Evolutionary conservation across 768 basidiomycete species (phyloP), one percentile per base, ranked within the genome.

Genomic region (Leccinum aurantiacum): DNA sequence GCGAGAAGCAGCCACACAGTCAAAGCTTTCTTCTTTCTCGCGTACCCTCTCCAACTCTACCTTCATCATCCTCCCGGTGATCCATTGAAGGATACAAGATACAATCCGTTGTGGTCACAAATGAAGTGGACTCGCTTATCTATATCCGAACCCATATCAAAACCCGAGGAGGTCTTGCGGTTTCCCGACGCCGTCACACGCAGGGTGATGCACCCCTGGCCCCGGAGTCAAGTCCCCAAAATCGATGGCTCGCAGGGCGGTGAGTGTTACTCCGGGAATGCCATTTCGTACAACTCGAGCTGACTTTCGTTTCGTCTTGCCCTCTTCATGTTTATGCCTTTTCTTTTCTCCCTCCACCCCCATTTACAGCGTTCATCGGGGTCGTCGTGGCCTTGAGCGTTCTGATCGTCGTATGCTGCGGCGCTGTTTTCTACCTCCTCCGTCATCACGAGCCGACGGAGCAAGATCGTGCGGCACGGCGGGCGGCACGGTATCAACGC

Each of bases 371-470:
- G 11, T 90, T 90, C 74, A 80, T 89, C 63, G 84, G 74, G 4
- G 73, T 90, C 41, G 77, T 90, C 44, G 81, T 88, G 38, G 70
- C 76, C 49, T 78, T 90, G 46, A 75, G 77, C 58, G 62, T 82
- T 58, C 74, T 90, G 56, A 82, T 89, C 69, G 63, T 86, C 59
- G 66, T 76, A 31, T 80, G 82, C 53, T 84, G 80, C 68, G 71
- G 75, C 15, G 86, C 79, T 37, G 80, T 86, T 41, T 80, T 81
- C 69, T 79, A 81, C 64, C 81, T 90, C 37, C 74, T 89, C 17
- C 80, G 82, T 46, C 71, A 82, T 53, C 77, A 83, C 67, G 75
- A 77, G 38, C 78, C 78, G 27, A 75, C 74, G 37, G 74, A 79
- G 29, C 73, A 74, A 60, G 76, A 79, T 17, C 77, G 77, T 11